These are phyloP conservation scores for Candida gigantensis DNA, from an alignment of 1,139 yeast genomes.

Conservation along the genomic window DNA sequence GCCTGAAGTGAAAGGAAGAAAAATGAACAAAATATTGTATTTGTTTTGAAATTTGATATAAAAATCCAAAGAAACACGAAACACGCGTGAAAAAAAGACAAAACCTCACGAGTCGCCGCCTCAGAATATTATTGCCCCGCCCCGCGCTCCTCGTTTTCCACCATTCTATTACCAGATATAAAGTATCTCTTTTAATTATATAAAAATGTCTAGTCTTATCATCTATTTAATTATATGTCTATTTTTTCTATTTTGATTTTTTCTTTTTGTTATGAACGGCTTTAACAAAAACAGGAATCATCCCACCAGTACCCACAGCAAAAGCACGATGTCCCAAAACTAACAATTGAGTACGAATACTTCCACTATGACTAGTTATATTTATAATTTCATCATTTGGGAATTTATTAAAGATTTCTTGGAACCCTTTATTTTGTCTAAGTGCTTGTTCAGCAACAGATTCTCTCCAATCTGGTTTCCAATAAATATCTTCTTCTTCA, in stretches of 20 bases:
- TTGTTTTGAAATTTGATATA: too few relatives aligned
- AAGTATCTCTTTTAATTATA: too few relatives aligned
- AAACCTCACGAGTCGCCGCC: too few relatives aligned
- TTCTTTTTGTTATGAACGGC: too few relatives aligned
- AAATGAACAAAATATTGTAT: too few relatives aligned
- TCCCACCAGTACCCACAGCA: constrained; percentile 47
- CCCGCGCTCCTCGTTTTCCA: too few relatives aligned
- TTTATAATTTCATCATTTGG: constrained; percentile 26
- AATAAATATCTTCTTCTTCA: constrained; percentile 42
- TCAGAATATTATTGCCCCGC: too few relatives aligned
- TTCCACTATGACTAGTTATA: constrained; percentile 42
- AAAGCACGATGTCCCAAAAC: constrained; percentile 44
- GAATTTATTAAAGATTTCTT: constrained; percentile 29
- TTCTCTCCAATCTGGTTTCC: constrained; percentile 40
- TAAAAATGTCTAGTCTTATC: too few relatives aligned
- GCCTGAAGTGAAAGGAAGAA: too few relatives aligned
- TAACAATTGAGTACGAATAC: constrained; percentile 41
- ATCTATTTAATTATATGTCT: neutral
- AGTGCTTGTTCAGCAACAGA: constrained; percentile 42
- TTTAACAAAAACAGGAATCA: constrained; percentile 45
- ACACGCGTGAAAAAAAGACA: too few relatives aligned
- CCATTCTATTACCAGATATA: too few relatives aligned
- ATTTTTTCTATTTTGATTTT: constrained; percentile 3
- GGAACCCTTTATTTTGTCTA: constrained; percentile 38
- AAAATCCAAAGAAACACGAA: too few relatives aligned